A percentile compares a stretch with the other conserved stretches of the same genome.
Conservation (phyloP, 208 protist genomes). For the Trypanosoma grayi region DNA sequence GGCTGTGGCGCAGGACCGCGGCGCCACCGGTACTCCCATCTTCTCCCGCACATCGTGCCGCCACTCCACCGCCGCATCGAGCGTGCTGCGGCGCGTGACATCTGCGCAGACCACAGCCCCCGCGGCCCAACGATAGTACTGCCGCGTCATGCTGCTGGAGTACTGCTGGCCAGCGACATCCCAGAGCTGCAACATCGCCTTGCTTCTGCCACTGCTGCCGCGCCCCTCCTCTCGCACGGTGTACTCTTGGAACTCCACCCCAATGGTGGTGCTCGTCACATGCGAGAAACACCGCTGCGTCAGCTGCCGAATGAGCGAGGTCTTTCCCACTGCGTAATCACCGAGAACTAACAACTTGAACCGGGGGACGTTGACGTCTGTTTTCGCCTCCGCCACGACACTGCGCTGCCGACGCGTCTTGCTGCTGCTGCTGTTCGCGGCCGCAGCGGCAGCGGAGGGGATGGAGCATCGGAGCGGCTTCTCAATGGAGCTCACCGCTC, state of each 20-base stretch:
- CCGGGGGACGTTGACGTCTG: too few relatives aligned
- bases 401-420: too few relatives aligned
- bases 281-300: conserved; percentile 86
- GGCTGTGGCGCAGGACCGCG: too few relatives aligned
- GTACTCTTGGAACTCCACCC: conserved; percentile 78
- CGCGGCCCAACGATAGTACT: conserved; percentile 89
- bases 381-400: too few relatives aligned
- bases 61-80: conserved; percentile 85
- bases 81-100: conserved; percentile 89
- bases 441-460: too few relatives aligned
- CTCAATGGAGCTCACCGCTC: too few relatives aligned
- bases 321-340: conserved; percentile 87
- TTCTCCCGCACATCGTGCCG: conserved; percentile 71
- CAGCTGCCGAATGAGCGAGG: conserved; percentile 82
- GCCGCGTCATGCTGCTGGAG: conserved; percentile 84
- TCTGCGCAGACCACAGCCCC: conserved; percentile 95
- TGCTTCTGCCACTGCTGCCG: conserved; percentile 38
- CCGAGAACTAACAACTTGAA: conserved; percentile 67
- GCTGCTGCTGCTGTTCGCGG: too few relatives aligned
- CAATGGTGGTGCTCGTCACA: conserved; percentile 80
- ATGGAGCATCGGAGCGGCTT: too few relatives aligned
- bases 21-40: too few relatives aligned
- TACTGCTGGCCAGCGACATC: conserved; percentile 88
- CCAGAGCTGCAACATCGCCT: conserved; percentile 85
- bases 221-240: conserved; percentile 54